Evolutionary conservation across 2,329 filamentous ascomycete species (phyloP), one percentile per base, ranked within the genome.

Genomic region (Epichloe uncinata): DNA sequence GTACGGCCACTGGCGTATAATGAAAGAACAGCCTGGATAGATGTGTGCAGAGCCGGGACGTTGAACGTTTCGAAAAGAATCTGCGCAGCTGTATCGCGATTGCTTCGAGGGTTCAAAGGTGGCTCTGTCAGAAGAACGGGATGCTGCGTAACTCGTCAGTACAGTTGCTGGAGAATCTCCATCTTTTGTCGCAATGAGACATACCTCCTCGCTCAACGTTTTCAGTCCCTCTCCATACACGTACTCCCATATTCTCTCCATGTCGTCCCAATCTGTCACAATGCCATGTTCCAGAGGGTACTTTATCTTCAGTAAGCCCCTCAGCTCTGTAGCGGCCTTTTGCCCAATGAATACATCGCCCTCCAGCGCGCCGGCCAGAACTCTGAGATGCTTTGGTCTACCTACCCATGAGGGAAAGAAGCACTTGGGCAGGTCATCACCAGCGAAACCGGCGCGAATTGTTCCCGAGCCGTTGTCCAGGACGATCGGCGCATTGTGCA

Each of bases 21-120:
- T 44, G 91, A 96, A 50, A 98, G 79, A 18, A 97, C 90, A 1
- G 93, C 93, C 73, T 98, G 93, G 58, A 98, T 95, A 2, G 90
- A 96, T 50, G 88, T 95, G 71, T 96, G 95, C 43, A 97, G 75
- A 4, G 93, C 93, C 12, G 93, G 93, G 11, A 97, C 91, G 64
- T 97, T 97, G 76, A 97, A 97, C 2, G 91, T 95, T 71, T 98
- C 93, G 69, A 98, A 98, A 50, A 98, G 81, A 56, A 98, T 94
- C 68, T 98, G 93, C 41, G 93, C 93, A 38, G 93, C 93, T 7
- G 84, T 95, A 66, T 98, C 93, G 63, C 93, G 87, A 71, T 98
- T 97, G 67, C 85, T 84, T 67, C 90, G 84, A 35, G 93, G 93
- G 69, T 98, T 98, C 57, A 98, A 75, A 40, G 93, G 93, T 46